phyloP scores from a whole-genome alignment of 2,329 filamentous ascomycete genomes.

The Colletotrichum endophyticum region DNA sequence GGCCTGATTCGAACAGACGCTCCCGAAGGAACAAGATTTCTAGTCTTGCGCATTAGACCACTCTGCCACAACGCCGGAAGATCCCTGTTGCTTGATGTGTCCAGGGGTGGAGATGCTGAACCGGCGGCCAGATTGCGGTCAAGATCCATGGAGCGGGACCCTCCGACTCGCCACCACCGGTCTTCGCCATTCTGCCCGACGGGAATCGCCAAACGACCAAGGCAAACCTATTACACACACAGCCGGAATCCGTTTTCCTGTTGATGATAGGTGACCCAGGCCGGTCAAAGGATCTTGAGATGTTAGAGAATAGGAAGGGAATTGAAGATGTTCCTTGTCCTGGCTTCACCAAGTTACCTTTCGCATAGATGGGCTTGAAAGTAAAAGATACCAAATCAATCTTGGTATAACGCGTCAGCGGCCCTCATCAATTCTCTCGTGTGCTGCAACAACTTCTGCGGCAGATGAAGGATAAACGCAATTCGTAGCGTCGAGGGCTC shows the following conservation, averaged over 20 bases:
- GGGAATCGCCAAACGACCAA: background rate
- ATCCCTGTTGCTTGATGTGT: background rate
- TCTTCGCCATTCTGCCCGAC: background rate
- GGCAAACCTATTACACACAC: accelerated
- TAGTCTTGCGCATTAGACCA: conserved; percentile 18
- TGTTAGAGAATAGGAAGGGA: background rate
- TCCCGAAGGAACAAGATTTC: conserved; percentile 17
- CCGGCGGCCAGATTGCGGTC: accelerated
- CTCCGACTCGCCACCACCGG: background rate
- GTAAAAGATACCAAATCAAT: accelerated
- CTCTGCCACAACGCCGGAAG: conserved; percentile 10
- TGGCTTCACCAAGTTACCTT: background rate
- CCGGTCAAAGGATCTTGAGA: background rate
- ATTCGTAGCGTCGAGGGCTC: background rate
- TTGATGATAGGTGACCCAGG: accelerated
- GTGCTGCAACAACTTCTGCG: background rate
- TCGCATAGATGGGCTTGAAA: background rate
- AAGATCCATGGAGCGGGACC: background rate
- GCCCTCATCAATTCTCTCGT: background rate
- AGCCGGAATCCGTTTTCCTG: background rate
- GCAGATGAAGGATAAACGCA: background rate
- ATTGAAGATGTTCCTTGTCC: background rate
- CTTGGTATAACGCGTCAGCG: accelerated
- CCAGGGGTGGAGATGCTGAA: background rate
- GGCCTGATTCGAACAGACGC: conserved; percentile 15